A percentile compares a stretch with the other conserved stretches of the same genome.
Conservation (phyloP, 1,284 basidiomycete species). For the Wallemia hederae region DNA sequence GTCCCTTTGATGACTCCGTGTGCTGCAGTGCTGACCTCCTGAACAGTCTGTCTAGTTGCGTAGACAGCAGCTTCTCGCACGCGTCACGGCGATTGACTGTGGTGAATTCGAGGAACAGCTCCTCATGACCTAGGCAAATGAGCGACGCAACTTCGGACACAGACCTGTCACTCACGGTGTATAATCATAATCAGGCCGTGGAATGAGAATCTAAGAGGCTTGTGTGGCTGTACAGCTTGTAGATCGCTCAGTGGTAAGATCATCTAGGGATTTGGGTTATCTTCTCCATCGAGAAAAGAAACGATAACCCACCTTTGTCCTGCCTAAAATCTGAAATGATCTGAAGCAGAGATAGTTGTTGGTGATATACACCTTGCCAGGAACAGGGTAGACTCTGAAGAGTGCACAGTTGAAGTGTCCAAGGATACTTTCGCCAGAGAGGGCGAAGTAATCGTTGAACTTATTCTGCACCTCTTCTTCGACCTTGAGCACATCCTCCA, state of each 20-base stretch:
- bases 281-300: constrained; percentile 4
- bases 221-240: constrained; percentile 49
- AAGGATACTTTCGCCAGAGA: constrained; percentile 33
- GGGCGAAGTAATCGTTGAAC: constrained; percentile 4
- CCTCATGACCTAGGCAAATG: constrained; percentile 43
- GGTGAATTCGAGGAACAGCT: constrained; percentile 80
- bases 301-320: constrained; percentile 32
- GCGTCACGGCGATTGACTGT: constrained; percentile 44
- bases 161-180: constrained; percentile 16
- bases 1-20: constrained; percentile 2
- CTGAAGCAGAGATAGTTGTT: constrained; percentile 70
- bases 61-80: constrained; percentile 41
- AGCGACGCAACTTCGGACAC: background rate
- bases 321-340: constrained; percentile 42
- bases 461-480: background rate
- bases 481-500: background rate
- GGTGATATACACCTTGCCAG: constrained; percentile 58
- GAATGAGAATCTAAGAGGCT: constrained; percentile 62
- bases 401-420: constrained; percentile 30
- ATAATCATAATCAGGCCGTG: constrained; percentile 67
- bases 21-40: constrained; percentile 16
- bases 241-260: constrained; percentile 69
- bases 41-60: constrained; percentile 45
- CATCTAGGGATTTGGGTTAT: constrained; percentile 30
- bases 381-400: constrained; percentile 54